Evolutionary conservation across 768 basidiomycete species (phyloP), one percentile per base, ranked within the genome.

Genomic region (Pulveroboletus sp.): DNA sequence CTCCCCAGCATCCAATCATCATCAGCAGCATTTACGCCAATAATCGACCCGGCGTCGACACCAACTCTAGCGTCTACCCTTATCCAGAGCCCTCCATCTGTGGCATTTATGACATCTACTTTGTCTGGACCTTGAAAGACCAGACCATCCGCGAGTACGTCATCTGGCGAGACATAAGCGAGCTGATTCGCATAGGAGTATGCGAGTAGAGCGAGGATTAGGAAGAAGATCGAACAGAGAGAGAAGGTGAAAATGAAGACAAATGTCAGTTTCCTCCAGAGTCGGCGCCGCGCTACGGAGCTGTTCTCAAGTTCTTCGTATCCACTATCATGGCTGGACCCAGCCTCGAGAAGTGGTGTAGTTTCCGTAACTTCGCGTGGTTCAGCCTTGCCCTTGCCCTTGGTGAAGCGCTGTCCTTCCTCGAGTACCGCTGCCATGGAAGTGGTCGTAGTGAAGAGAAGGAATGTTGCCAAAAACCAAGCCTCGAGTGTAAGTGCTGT

Each of bases 141-240:
- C 14, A 89, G 59, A 17, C 78, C 77, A 13, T 74, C 69, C 32
- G 78, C 68, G 30, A 88, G 62, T 46, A 88, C 63, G 54, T 81
- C 79, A 53, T 86, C 76, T 12, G 82, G 73, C 3, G 81, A 77
- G 14, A 81, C 58, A 47, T 67, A 63, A 13, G 79, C 75, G 1
- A 78, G 78, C 27, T 73, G 73, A 16, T 83, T 72, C 17, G 82
- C 79, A 57, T 87, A 89, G 4, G 82, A 81, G 72, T 79, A 86
- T 6, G 80, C 83, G 9, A 88, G 68, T 16, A 86, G 57, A 4
- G 70, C 73, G 10, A 81, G 38, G 4, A 75, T 43, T 13, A 76
- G 57, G 32, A 80, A 70, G 4, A 73, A 26, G 17, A 79, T 22
- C 35, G 83, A 58, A 54, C 77, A 81, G 39, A 82, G 29, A 24